Conservation (phyloP, 371 early-diverging fungal genomes). For the Nematocida ironsii region DNA sequence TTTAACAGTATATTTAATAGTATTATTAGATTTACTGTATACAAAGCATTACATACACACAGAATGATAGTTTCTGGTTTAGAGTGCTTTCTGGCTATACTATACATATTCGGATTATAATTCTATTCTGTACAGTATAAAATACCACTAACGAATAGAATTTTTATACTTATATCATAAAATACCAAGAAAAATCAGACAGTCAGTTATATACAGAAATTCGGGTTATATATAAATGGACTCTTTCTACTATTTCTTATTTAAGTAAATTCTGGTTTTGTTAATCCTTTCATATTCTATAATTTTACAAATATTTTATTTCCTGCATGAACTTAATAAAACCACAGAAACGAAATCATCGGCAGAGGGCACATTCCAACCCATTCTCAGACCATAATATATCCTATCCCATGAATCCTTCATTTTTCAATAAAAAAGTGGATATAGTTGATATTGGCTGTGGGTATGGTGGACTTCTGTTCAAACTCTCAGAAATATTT, state of each 20-base stretch:
- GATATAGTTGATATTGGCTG: slow-evolving; percentile 98
- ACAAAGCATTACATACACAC: too few species aligned
- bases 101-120: too few species aligned
- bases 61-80: too few species aligned
- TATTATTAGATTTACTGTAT: too few species aligned
- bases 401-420: slow-evolving; percentile 77
- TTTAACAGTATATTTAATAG: too few species aligned
- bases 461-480: slow-evolving; percentile 88
- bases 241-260: not conserved
- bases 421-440: slow-evolving; percentile 77
- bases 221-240: too few species aligned
- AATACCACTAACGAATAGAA: too few species aligned
- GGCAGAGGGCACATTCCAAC: slow-evolving; percentile 95
- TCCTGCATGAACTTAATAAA: slow-evolving; percentile 44
- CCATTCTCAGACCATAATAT: slow-evolving; percentile 71
- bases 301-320: slow-evolving; percentile 59
- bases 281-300: not conserved
- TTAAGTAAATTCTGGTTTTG: slow-evolving; percentile 3
- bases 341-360: slow-evolving; percentile 78
- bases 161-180: too few species aligned
- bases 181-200: too few species aligned
- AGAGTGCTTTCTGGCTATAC: too few species aligned
- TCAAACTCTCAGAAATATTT: slow-evolving; percentile 76
- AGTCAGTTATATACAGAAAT: too few species aligned
- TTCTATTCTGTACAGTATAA: too few species aligned